Conservation (phyloP, 495 filamentous ascomycete species). For the Daldinia childiae region DNA sequence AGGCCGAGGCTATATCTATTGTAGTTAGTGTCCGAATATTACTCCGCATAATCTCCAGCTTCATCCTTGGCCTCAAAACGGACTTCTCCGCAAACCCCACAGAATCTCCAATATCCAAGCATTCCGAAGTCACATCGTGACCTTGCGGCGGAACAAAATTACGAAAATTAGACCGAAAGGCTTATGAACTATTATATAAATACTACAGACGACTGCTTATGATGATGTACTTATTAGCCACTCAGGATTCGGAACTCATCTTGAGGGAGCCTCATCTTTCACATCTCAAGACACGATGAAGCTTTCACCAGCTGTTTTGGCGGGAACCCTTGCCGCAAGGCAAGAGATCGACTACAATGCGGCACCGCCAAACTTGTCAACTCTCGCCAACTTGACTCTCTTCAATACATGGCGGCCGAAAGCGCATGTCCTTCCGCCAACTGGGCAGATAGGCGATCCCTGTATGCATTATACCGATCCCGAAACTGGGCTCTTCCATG, state of each 20-base stretch:
- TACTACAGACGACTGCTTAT: neutral
- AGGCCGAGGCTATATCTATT: slow-evolving; percentile 26
- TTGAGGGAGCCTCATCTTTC: neutral
- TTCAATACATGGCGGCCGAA: slow-evolving; percentile 42
- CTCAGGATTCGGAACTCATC: neutral
- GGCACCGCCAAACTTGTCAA: slow-evolving; percentile 39
- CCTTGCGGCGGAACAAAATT: slow-evolving; percentile 2
- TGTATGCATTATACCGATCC: slow-evolving; percentile 44
- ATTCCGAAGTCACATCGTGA: slow-evolving; percentile 18
- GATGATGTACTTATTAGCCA: neutral
- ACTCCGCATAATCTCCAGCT: slow-evolving; percentile 28
- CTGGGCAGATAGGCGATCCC: slow-evolving; percentile 39
- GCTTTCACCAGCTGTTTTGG: slow-evolving; percentile 27
- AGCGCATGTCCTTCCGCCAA: slow-evolving; percentile 38
- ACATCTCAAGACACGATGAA: slow-evolving; percentile 32
- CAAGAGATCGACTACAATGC: slow-evolving; percentile 39
- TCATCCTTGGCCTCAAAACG: slow-evolving; percentile 20
- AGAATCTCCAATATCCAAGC: slow-evolving; percentile 23
- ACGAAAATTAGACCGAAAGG: slow-evolving; percentile 5
- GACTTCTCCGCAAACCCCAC: slow-evolving; percentile 37
- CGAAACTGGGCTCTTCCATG: slow-evolving; percentile 40
- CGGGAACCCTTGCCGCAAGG: slow-evolving; percentile 25
- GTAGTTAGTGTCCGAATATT: slow-evolving; percentile 8
- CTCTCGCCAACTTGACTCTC: slow-evolving; percentile 32
- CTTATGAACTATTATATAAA: slow-evolving; percentile 14